Evolutionary conservation across 225 moss, liverwort and hornwort genomes (phyloP), one percentile per base, ranked within the genome.

Genomic region (Rhytidiadelphus loreus): DNA sequence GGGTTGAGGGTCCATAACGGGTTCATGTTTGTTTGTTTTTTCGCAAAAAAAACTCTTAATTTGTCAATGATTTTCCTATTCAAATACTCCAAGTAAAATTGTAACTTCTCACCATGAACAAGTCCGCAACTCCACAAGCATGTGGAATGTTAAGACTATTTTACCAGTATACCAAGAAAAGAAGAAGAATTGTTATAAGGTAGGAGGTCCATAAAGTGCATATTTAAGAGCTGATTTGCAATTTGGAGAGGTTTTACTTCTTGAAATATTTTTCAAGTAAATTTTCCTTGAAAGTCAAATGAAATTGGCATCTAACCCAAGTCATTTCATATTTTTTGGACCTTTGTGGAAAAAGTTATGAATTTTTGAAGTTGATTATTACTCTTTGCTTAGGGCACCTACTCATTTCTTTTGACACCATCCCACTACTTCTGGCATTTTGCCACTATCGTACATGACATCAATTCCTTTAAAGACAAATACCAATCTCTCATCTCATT

Each of bases 1-100:
- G 26, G n/a, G 3, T 78, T n/a, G 17, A 57, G 7, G 35, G 32
- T 75, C 20, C 8, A 21, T 20, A 75, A 50, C 9, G 24, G 9
- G 23, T 52, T 5, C 4, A 52, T 18, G 56, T 55, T 2, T 26
- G 7, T 46, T 46, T n/a, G n/a, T 26, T 11, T 26, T 18, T 72
- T 17, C 0, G 12, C 2, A 2, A 0, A 17, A 26, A 11, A 0
- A 18, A 7, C 7, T n/a, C 16, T n/a, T n/a, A n/a, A n/a, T 78
- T 26, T 28, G 7, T 39, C 15, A 37, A 77, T 52, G 53, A 35
- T 77, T 24, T 2, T 5, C 37, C 7, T 37, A 9, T 24, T 77
- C 53, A 37, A 37, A 53, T 2, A 77, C 4, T 77, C 35, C 8
- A 37, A 77, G 10, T 1, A 37, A 53, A 53, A 4, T 6, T 0